Base-by-base conservation (phyloP, 495 filamentous ascomycete genomes). In the Physcia stellaris region DNA sequence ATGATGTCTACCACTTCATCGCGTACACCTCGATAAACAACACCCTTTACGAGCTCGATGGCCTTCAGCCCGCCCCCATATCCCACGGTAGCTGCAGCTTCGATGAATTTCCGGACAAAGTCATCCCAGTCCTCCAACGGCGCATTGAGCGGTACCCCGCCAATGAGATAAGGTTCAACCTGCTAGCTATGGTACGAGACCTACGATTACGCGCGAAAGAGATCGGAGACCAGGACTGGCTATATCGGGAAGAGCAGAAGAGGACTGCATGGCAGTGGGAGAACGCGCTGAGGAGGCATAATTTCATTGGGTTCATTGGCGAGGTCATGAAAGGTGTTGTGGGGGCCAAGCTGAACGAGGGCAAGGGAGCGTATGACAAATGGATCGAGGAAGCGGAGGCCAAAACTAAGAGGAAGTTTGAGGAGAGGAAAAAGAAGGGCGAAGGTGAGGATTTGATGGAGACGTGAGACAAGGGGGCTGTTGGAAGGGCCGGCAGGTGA, bases 1-100 rank as follows among this genome's bases (percentile, higher is more conserved):
- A 84, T 50, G 90, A 99, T 50, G 83, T 88, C 13, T 99, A 90
- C 59, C 90, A 99, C 58, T 99, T 99, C n/a, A 83, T 96, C 51
- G 90, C 88, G 15, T 99, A 99, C 57, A 88, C 83, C 32, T 67
- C 80, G 22, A 67, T 94, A 28, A 69, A 81, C 55, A 76, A 77
- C 37, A 70, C 59, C n/a, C 67, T 99, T 37, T 99, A 94, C 66
- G 90, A 99, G 61, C 68, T 99, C 35, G 90, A 99, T 58, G 90
- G 90, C 22, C 62, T 99, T 38, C 86, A 94, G 61, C 86, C 86
- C 1, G 77, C 83, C 36, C 90, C 90, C 17, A 94, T 96, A 41
- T 75, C 70, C 28, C 90, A 99, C 60, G 92, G 90, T 15, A 35
- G 66, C 4, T 90, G 83, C 54, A 63, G 67, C 6, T 48, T 59